Conservation (phyloP, 2,329 filamentous ascomycete species). For the Calycina herbarum region DNA sequence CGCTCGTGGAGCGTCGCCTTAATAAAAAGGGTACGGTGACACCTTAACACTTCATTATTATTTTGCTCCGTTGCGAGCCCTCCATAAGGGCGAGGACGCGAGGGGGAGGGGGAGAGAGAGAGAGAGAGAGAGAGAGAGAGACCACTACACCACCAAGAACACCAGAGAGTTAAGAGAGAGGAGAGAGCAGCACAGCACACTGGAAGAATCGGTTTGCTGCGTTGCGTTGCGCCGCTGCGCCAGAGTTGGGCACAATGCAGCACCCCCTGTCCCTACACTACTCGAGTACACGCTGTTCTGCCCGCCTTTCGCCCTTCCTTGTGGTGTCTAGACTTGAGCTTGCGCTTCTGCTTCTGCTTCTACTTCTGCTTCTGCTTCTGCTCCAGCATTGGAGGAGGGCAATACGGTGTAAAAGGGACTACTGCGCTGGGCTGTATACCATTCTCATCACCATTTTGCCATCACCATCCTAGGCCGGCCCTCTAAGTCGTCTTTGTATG, state of each 20-base stretch:
- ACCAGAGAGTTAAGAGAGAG: slow-evolving; percentile 8
- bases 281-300: neutral
- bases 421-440: slow-evolving; percentile 1
- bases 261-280: slow-evolving; percentile 1
- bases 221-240: neutral
- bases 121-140: slow-evolving; percentile 14
- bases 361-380: slow-evolving; percentile 16
- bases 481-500: neutral
- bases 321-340: slow-evolving; percentile 27
- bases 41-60: slow-evolving; percentile 33
- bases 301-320: slow-evolving; percentile 9
- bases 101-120: neutral
- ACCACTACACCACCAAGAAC: slow-evolving; percentile 14
- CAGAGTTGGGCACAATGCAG: slow-evolving; percentile 1
- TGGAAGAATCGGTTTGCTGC: neutral
- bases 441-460: neutral
- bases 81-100: neutral
- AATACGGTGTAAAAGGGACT: neutral
- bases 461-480: neutral
- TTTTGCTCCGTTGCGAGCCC: slow-evolving; percentile 16
- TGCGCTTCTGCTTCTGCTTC: slow-evolving; percentile 16
- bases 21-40: slow-evolving; percentile 38
- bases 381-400: slow-evolving; percentile 6
- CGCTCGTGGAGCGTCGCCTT: slow-evolving; percentile 26
- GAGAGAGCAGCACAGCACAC: slow-evolving; percentile 2